Evolutionary conservation across 1,139 yeast species (phyloP).

Genomic region (Blastobotrys elegans): DNA sequence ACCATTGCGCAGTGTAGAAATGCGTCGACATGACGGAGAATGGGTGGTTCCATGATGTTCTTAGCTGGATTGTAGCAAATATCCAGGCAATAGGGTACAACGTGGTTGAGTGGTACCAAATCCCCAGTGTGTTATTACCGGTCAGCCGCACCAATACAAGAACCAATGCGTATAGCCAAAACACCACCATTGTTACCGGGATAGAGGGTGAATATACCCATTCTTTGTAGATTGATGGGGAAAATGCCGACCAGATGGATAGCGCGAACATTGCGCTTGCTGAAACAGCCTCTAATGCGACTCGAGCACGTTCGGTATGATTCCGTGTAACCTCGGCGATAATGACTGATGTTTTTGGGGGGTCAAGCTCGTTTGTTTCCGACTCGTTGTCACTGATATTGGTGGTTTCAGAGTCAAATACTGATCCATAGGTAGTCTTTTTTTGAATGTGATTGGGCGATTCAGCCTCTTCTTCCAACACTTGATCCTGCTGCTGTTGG

Average conservation of each 20-base stretch:
- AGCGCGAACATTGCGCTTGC: conserved; percentile 22
- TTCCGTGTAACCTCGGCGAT: conserved; percentile 23
- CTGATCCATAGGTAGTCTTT: not conserved
- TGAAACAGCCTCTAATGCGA: conserved; percentile 25
- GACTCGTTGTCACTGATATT: not conserved
- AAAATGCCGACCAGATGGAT: conserved; percentile 34
- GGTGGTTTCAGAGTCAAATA: not conserved
- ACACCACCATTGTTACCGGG: conserved; percentile 39
- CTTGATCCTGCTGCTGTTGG: conserved; percentile 13
- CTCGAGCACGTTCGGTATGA: conserved; percentile 25
- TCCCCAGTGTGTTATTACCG: conserved; percentile 29
- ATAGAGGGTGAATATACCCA: conserved; percentile 33
- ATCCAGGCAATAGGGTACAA: conserved; percentile 52
- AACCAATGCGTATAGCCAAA: conserved; percentile 56
- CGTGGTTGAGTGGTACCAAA: conserved; percentile 65
- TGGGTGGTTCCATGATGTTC: conserved; percentile 59
- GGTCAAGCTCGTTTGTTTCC: conserved; percentile 2
- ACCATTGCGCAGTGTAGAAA: conserved; percentile 32
- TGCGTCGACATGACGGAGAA: conserved; percentile 30
- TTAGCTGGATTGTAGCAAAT: conserved; percentile 50
- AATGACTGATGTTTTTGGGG: conserved; percentile 5
- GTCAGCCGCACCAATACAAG: conserved; percentile 49
- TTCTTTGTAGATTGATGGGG: conserved; percentile 39
- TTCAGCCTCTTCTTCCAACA: conserved; percentile 16
- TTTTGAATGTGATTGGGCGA: conserved; percentile 16